Evolutionary conservation across 345 rosid species (phyloP), one percentile per base, ranked within the genome.

Genomic region (Nasturtium officinale): DNA sequence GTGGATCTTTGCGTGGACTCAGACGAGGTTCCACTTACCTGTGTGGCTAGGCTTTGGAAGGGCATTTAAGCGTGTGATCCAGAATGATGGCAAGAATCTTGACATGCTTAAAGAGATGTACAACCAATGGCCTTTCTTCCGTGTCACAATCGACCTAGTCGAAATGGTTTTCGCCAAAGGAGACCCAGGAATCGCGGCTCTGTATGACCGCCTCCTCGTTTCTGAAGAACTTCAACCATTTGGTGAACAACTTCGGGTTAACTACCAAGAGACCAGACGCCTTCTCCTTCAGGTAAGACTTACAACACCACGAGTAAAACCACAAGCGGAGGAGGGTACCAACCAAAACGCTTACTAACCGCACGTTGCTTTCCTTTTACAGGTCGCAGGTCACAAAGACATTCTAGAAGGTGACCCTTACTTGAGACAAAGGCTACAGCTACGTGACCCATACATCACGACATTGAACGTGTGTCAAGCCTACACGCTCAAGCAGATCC

Each of bases 1-100:
- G 2, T 95, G 99, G 99, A 91, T 95, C 76, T 95, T 95, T 80
- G 99, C 98, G 1, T 95, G 99, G 99, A 91, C 99, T 15, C 98
- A 95, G 78, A 91, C 97, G 4, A 90, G 99, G 79, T 95, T 95
- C 64, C 98, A 91, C 75, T 85, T 95, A 29, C 99, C 98, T 0
- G 96, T 91, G 10, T 91, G 99, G 99, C 96, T 95, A 59, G 99
- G 99, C 57, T 90, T 91, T 60, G 91, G 99, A 63, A 86, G 84
- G 2, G 98, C 98, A 43, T 95, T 95, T 73, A 90, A 65, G 67
- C 84, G 83, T 5, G 83, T 83, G 38, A 90, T 90, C 60, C 69
- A 84, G 76, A 95, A 91, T 71, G 92, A 91, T 67, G 32, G 42
- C 7, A 91, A 79, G 82, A 88, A 94, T 77, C 92, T 94, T 52